Base-by-base conservation (phyloP, 176 grass and related monocot genomes). In the Rhynchospora breviuscula region DNA sequence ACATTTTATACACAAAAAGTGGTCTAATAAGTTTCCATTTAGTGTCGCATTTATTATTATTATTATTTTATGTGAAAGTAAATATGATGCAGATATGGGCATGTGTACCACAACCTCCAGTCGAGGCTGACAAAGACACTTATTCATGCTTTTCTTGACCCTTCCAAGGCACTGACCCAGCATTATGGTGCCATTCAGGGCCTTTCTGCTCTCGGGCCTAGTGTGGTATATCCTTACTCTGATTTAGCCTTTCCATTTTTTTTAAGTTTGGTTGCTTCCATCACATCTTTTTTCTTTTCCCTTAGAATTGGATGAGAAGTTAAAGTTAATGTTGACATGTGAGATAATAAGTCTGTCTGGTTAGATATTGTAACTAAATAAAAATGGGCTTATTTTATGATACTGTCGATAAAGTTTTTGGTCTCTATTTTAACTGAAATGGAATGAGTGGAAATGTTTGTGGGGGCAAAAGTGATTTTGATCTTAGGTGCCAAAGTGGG, bases 161-260 rank as follows among this genome's bases (percentile, higher is more conserved):
- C 88, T 86, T 85, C 83, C 26, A 98, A 95, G 92, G 88, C 96
- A 85, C 81, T 98, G 86, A 92, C 96, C 61, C 93, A 95, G 80
- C 93, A 98, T 89, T 98, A 98, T 81, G 96, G 93, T 90, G 96
- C 93, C 69, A 87, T 98, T 81, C 91, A 89, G 84, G 93, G 96
- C 26, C 87, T 95, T 87, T 92, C 96, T 89, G 96, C 93, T 83
- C 85, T 98, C 51, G 96, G 91, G 2, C 17, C 89, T 17, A 88
- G 88, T 70, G 88, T 86, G 86, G 93, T 98, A 90, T 1, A 87
- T 82, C 80, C 76, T 60, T 18, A 62, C 68, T 26, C 73, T 67
- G 64, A 40, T 67, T 40, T 40, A 6, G 0, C 29, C 29, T 40
- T 67, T 67, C 64, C 13, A 67, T 67, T 29, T 67, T 67, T 35